phyloP scores from a whole-genome alignment of 768 basidiomycete species.

The Flagelloscypha sp. region DNA sequence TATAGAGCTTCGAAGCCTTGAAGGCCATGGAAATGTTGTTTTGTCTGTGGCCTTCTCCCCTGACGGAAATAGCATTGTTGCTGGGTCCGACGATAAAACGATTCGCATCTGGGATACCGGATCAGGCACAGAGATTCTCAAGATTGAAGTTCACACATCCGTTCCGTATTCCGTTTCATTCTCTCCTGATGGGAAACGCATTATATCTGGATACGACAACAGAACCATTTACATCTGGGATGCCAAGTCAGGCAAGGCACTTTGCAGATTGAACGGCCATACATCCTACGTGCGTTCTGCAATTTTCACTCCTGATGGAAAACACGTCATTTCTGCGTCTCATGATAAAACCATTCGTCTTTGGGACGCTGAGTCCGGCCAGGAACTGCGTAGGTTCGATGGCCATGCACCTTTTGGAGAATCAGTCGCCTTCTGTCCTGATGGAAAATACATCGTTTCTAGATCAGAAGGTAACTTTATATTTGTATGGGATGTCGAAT shows the following conservation, averaged over 20 bases:
- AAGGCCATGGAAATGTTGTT: slow-evolving; percentile 10
- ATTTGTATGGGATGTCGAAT: slow-evolving; percentile 10
- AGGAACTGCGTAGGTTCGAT: slow-evolving; percentile 56
- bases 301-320: slow-evolving; percentile 20
- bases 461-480: slow-evolving; percentile 12
- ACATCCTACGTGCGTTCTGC: slow-evolving; percentile 49
- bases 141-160: slow-evolving; percentile 13
- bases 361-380: slow-evolving; percentile 30
- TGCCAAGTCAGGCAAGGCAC: slow-evolving; percentile 7
- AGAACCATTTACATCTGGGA: slow-evolving; percentile 22
- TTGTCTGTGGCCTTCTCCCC: slow-evolving; percentile 12
- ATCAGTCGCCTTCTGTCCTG: slow-evolving; percentile 68
- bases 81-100: slow-evolving; percentile 12
- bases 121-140: not conserved
- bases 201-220: slow-evolving; percentile 21
- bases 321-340: not conserved
- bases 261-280: slow-evolving; percentile 37
- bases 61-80: slow-evolving; percentile 13
- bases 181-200: slow-evolving; percentile 12
- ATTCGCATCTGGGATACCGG: slow-evolving; percentile 12
- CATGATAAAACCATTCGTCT: not conserved
- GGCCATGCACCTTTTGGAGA: slow-evolving; percentile 85
- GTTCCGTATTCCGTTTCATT: slow-evolving; percentile 8
- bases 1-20: not conserved
- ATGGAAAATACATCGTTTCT: slow-evolving; percentile 69